These are phyloP conservation scores for Termitomyces sp. DNA, from an alignment of 768 basidiomycete genomes.

Conservation along the genomic window DNA sequence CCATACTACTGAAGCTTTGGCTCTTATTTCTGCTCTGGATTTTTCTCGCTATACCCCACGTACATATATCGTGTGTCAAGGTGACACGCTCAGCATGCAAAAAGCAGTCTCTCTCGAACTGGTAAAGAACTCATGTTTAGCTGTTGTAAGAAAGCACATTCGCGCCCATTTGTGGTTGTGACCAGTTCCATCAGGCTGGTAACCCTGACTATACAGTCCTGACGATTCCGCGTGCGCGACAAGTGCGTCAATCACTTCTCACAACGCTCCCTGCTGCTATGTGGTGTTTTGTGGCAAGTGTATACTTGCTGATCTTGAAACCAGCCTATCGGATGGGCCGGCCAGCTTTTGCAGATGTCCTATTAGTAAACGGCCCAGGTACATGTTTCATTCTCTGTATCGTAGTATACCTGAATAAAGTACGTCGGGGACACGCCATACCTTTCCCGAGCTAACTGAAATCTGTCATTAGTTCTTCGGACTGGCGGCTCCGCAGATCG, in stretches of 20 bases:
- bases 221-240: constrained; percentile 80
- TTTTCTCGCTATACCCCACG: constrained; percentile 70
- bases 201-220: constrained; percentile 41
- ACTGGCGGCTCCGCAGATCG: constrained; percentile 58
- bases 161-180: neutral
- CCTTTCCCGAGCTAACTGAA: constrained; percentile 8
- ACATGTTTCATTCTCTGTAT: constrained; percentile 80
- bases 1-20: constrained; percentile 85
- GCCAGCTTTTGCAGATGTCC: constrained; percentile 55
- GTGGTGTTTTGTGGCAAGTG: constrained; percentile 52
- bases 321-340: constrained; percentile 30
- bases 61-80: constrained; percentile 77
- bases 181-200: constrained; percentile 4
- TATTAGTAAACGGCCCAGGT: constrained; percentile 93
- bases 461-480: constrained; percentile 58
- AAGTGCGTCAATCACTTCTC: constrained; percentile 74
- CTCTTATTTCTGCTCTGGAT: constrained; percentile 67
- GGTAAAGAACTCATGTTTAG: constrained; percentile 7
- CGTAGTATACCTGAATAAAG: constrained; percentile 67
- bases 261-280: constrained; percentile 65
- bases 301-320: constrained; percentile 53
- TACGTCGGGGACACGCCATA: constrained; percentile 26
- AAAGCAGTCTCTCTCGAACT: constrained; percentile 67
- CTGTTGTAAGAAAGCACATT: neutral
- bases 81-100: constrained; percentile 70